Percentiles rank a stretch among this genome's conserved stretches.
phyloP scores from a whole-genome alignment of 2,329 filamentous ascomycete genomes.

The Beauveria pseudobassiana region DNA sequence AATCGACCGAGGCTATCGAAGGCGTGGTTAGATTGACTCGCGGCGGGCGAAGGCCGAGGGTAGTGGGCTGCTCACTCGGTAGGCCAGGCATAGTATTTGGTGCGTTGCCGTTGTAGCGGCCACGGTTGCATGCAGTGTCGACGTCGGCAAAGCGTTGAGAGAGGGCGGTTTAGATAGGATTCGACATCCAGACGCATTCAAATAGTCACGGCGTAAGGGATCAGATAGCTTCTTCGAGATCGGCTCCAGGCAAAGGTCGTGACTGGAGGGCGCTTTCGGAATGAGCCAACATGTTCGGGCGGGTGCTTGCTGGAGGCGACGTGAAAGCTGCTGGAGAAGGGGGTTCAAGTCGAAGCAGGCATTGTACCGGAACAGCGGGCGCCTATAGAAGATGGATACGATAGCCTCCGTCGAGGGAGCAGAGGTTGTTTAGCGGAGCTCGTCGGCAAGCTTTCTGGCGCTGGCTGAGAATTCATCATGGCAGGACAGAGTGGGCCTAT shows the following conservation, averaged over 20 bases:
- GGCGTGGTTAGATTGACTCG: neutral
- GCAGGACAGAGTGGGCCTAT: conserved; percentile 1
- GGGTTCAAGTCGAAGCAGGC: neutral
- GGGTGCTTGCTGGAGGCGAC: neutral
- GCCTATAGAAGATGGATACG: neutral
- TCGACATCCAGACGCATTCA: neutral
- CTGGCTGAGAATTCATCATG: conserved; percentile 9
- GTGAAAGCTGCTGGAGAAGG: neutral
- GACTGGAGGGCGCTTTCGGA: conserved; percentile 27
- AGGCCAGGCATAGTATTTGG: conserved; percentile 45
- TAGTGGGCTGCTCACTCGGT: conserved; percentile 38
- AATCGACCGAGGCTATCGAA: conserved; percentile 76
- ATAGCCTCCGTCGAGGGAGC: neutral
- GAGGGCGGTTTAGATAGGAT: neutral
- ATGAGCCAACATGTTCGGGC: conserved; percentile 35
- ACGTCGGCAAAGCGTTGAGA: neutral
- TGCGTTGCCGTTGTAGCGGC: neutral
- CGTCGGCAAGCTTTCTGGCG: neutral
- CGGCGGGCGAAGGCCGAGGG: neutral
- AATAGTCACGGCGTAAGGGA: neutral
- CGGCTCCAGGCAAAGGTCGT: conserved; percentile 29
- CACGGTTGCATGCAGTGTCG: neutral
- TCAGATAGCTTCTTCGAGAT: conserved; percentile 16
- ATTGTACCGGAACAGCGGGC: neutral
- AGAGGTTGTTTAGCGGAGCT: conserved; percentile 2